Base-by-base conservation (phyloP, 257 asterid species). In the Echium plantagineum region DNA sequence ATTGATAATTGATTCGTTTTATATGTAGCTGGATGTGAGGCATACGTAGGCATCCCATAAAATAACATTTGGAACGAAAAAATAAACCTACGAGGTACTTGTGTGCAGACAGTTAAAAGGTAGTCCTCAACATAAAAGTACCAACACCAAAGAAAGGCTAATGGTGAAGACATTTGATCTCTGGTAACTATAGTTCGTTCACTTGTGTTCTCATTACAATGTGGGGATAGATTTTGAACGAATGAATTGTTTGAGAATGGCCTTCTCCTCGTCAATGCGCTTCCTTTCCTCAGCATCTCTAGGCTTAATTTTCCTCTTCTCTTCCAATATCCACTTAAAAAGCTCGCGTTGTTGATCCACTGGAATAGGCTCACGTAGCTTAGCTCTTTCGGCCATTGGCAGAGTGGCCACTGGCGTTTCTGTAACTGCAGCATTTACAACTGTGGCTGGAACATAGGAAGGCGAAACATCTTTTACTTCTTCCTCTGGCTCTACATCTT, bases 241-340 rank as follows among this genome's bases (percentile, higher is more conserved):
- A 71, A 90, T 85, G 10, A 85, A 85, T 77, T 83, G 89, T 65
- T 90, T 90, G 15, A 90, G 86, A 76, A 80, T 52, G 59, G 87
- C 88, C 68, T 87, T 90, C 77, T 90, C 98, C 76, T 83, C 98
- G n/a, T 90, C 96, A 21, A 80, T 81, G 53, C 77, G 87, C 32
- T 69, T 87, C 67, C 64, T 87, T 87, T 90, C 98, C 64, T 77
- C 88, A 0, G 78, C 71, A 26, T 85, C 86, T 79, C 58, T 76
- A 28, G 95, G 88, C 73, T 82, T 80, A 67, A 71, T 64, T 70
- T 78, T 87, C 69, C 98, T 83, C 85, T 79, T 85, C 80, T 90
- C 95, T 67, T 85, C 95, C 58, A 90, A 70, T 38, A 90, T 68
- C 98, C 96, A 90, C 73, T 79, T 83, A 72, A 80, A 78, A 62